Percentiles rank a stretch among this genome's conserved stretches.
Evolutionary conservation across 164 flowering plant species (phyloP).

Genomic region (Tetrastigma voinierianum): DNA sequence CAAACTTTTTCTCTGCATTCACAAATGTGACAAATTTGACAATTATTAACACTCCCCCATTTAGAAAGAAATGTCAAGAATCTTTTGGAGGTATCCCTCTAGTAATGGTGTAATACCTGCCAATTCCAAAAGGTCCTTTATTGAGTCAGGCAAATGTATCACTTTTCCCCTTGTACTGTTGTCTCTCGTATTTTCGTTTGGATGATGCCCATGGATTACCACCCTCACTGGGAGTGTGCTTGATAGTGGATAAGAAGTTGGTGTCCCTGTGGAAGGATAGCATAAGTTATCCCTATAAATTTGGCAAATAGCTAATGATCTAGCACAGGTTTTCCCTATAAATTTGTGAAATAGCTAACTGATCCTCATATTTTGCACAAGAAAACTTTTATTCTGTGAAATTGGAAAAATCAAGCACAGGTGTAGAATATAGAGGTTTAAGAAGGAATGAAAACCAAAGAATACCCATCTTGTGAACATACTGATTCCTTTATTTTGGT

Average conservation of each 20-base stretch:
- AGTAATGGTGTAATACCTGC: slow-evolving; percentile 49
- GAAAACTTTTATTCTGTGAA: background rate
- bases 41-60: no score
- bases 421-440: background rate
- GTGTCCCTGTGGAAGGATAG: slow-evolving; percentile 39
- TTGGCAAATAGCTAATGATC: background rate
- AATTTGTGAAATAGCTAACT: no score
- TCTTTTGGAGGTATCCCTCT: background rate
- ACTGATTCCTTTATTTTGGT: no score
- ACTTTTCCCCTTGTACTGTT: slow-evolving; percentile 51
- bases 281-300: background rate
- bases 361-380: no score
- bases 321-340: background rate
- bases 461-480: no score
- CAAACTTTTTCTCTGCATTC: slow-evolving; percentile 72
- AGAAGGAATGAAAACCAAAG: background rate
- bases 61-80: background rate
- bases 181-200: slow-evolving; percentile 33
- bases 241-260: slow-evolving; percentile 23
- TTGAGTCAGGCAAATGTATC: slow-evolving; percentile 55
- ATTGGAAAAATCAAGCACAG: background rate
- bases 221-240: slow-evolving; percentile 39
- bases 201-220: slow-evolving; percentile 68
- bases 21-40: slow-evolving; percentile 17
- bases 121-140: slow-evolving; percentile 48